Evolutionary conservation across 805 yeast species (phyloP), one percentile per base, ranked within the genome.

Genomic region (Hermanozyma aechmeae): DNA sequence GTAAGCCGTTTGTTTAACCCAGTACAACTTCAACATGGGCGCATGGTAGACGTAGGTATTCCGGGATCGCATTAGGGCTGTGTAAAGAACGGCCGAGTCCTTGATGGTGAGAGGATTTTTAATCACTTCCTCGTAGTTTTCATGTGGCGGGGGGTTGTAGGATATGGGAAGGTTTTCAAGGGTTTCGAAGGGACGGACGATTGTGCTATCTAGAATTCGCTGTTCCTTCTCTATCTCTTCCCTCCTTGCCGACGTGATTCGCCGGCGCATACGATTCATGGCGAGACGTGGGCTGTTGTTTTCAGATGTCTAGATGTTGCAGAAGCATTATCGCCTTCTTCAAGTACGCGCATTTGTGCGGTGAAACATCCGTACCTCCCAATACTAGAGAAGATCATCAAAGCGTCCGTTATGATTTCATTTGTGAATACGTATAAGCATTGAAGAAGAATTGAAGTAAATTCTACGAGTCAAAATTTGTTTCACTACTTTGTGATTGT

Each of bases 51-150:
- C 40, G 32, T 59, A 60, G 6, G 52, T 54, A 38, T 68, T 69
- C 21, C 97, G 61, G 0, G 96, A 87, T 22, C 72, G 71, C 45
- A 80, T 67, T 31, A 87, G 53, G 0, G 96, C 76, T 17, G 73
- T 66, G 45, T 80, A 79, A 6, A 82, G 48, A 0, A 79, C 79
- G 0, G 83, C 85, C 26, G 84, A 68, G 42, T 83, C 94, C 43
- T 73, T 73, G 8, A 79, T 65, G 0, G 82, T 68, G 15, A 85
- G 56, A 2, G 95, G 82, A 38, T 72, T 70, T 16, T 71, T 71
- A 15, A 86, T 54, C 2, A 72, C 61, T 16, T 58, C 62, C 28
- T 58, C 64, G 38, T 56, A 60, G 31, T 56, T 50, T 1, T 73
- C 63, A 42, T 73, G 71, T 24, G 80, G 79, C 1, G 96, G 93